Evolutionary conservation across 148 eudicot species (phyloP).

Genomic region (Hydrangea macrophylla): DNA sequence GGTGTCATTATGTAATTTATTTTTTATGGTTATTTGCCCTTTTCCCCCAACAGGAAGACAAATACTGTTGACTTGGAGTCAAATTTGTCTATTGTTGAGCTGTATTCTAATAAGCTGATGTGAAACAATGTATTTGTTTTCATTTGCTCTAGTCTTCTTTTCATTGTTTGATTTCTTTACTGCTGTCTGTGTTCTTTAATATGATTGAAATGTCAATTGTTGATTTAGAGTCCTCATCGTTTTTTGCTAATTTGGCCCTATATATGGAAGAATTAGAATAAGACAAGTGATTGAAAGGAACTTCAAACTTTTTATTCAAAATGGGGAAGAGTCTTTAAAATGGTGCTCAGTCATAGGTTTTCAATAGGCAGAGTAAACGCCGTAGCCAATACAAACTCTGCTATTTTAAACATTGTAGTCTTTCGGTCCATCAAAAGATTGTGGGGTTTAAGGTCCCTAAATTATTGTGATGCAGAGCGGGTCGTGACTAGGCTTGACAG

Average conservation of each 20-base stretch:
- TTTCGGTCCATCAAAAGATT: too few species aligned
- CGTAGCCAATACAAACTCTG: too few species aligned
- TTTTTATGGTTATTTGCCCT: not conserved
- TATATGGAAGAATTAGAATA: too few species aligned
- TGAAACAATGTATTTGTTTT: conserved; percentile 1
- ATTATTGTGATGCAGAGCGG: too few species aligned
- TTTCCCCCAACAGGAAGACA: conserved; percentile 10
- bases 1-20: not conserved
- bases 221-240: not conserved
- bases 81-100: not conserved
- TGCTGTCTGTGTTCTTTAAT: not conserved
- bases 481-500: too few species aligned
- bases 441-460: too few species aligned
- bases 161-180: not conserved
- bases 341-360: not conserved
- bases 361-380: too few species aligned
- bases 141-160: not conserved
- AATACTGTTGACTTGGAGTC: conserved; percentile 6
- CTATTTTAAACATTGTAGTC: too few species aligned
- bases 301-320: too few species aligned
- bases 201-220: not conserved
- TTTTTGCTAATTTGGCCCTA: not conserved
- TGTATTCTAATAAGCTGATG: conserved; percentile 2
- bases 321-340: not conserved
- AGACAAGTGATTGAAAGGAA: too few species aligned